These are phyloP conservation scores for Helichrysum umbraculigerum DNA, from an alignment of 129 eudicot species.

Conservation along the genomic window DNA sequence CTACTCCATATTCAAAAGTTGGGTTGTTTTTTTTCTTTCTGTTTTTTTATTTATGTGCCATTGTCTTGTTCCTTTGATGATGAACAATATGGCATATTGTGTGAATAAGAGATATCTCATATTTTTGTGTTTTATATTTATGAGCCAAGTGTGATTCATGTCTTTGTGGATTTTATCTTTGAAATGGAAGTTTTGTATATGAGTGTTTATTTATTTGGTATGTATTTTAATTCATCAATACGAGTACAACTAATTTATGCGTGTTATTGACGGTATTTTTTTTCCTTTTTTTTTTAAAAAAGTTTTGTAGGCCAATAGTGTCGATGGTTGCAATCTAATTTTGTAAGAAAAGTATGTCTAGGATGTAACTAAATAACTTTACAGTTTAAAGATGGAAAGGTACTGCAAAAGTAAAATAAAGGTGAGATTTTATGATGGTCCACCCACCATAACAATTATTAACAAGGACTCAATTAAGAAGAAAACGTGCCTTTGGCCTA, in stretches of 20 bases:
- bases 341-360: too few relatives aligned
- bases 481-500: not conserved
- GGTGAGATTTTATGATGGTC: not conserved
- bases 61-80: constrained; percentile 6
- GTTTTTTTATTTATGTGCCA: not conserved
- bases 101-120: not conserved
- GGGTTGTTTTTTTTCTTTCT: not conserved
- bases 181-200: not conserved
- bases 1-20: constrained; percentile 24
- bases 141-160: not conserved
- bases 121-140: too few relatives aligned
- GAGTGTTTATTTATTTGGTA: not conserved
- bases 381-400: not conserved
- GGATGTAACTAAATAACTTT: not conserved
- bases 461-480: not conserved
- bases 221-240: not conserved
- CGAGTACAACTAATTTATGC: not conserved
- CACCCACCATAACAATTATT: not conserved
- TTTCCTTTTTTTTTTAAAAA: too few relatives aligned
- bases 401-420: not conserved
- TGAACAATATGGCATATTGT: constrained; percentile 9
- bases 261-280: too few relatives aligned
- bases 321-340: not conserved
- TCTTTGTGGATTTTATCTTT: not conserved
- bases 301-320: too few relatives aligned